Base-by-base conservation (phyloP, 768 basidiomycete genomes). In the Pleurotus cornucopiae region DNA sequence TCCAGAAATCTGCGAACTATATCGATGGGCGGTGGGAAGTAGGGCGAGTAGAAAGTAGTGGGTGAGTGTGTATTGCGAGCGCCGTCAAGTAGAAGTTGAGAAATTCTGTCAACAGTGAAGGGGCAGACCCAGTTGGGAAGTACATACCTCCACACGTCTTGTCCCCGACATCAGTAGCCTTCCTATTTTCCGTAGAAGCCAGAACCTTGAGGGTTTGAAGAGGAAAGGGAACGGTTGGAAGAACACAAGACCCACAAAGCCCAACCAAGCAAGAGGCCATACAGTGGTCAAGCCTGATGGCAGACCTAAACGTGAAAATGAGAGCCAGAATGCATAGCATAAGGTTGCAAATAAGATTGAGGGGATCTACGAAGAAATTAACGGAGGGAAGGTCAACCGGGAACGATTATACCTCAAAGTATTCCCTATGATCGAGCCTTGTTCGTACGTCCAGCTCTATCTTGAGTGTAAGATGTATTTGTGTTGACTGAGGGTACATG, bases 1-100 rank as follows among this genome's bases (percentile, higher is more conserved):
- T 76, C 91, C 91, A 94, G 82, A 93, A 91, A 75, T 92, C 91
- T 13, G 85, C 71, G 66, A 94, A 94, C 85, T 89, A 56, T 30
- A 62, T 51, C 38, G 11, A 39, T 20, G 51, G 51, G 12, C 21
- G n/a, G 39, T 14, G 18, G 11, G 37, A 13, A 39, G 41, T 12
- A 53, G 18, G 37, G n/a, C 5, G 23, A 25, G 23, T 25, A 25
- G 23, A 25, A 25, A 25, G 38, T 21, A 18, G 38, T 11, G 40
- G 21, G n/a, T 38, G 13, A n/a, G 41, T 53, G 18, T 39, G 23
- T 16, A 40, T 23, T 16, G 51, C 14, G 38, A 53, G 14, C n/a
- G 51, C 9, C 12, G 18, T 53, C 34, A 41, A 38, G 37, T 3
- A 11, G 30, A 11, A 34, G 30, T 34, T 34, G 30, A 47, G 38